phyloP scores from a whole-genome alignment of 208 protist species.

The Leishmania major region DNA sequence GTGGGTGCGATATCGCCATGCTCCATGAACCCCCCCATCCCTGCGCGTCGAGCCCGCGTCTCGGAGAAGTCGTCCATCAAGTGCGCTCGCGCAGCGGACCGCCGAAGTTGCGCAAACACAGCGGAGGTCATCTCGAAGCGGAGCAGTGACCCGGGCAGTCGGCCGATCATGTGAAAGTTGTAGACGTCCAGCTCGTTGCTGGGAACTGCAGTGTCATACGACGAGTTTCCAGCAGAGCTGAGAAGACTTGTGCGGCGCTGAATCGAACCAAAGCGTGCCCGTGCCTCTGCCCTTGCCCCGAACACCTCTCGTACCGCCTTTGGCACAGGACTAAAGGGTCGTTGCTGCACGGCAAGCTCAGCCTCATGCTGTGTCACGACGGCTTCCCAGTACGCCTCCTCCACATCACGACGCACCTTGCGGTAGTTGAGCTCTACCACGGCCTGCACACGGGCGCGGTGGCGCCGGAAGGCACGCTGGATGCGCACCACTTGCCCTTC shows the following conservation, averaged over 20 bases:
- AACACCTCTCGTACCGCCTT: slow-evolving; percentile 11
- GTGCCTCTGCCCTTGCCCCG: slow-evolving; percentile 8
- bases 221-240: background rate
- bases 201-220: background rate
- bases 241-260: background rate
- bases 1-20: background rate
- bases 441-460: slow-evolving; percentile 39
- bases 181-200: slow-evolving; percentile 52
- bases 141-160: slow-evolving; percentile 57
- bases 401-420: slow-evolving; percentile 45
- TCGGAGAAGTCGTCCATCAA: slow-evolving; percentile 29
- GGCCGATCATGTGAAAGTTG: slow-evolving; percentile 51
- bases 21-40: background rate
- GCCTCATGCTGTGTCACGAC: slow-evolving; percentile 40
- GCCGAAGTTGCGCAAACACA: slow-evolving; percentile 21
- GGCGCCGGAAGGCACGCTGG: slow-evolving; percentile 50
- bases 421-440: slow-evolving; percentile 65
- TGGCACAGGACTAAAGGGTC: background rate
- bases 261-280: slow-evolving; percentile 1
- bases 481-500: slow-evolving; percentile 32
- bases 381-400: slow-evolving; percentile 55
- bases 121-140: slow-evolving; percentile 46
- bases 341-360: slow-evolving; percentile 31
- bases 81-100: slow-evolving; percentile 24
- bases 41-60: slow-evolving; percentile 7